Evolutionary conservation across 2,329 filamentous ascomycete genomes (phyloP), one percentile per base, ranked within the genome.

Genomic region (Ophiostoma quercus): DNA sequence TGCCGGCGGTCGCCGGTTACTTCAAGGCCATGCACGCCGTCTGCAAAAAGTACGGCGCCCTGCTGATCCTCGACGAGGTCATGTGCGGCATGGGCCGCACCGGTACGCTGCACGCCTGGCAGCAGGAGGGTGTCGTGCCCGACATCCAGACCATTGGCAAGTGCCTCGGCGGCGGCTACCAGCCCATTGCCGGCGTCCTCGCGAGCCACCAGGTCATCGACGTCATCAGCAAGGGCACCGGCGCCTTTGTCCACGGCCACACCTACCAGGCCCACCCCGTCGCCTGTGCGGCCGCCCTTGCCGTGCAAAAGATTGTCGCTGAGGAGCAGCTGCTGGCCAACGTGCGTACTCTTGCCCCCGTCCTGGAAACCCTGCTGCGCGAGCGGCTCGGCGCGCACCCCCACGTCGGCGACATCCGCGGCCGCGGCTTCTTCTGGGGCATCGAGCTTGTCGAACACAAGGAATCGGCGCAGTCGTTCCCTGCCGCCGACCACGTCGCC

Each of bases 71-170:
- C 0, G 85, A 87, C 69, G 84, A 87, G 76, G 84, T 92, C 71
- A 92, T 92, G 89, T 89, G 84, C 67, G 88, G 88, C 11, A 85
- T 86, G 78, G 88, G 88, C 2, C 83, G 88, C 2, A 84, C 82
- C 0, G 88, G 87, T 0, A 85, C 81, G 6, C 77, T 90, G 73
- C 84, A 91, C 77, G 85, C 87, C 0, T 90, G 85, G 84, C 82
- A 90, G 74, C 83, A 88, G 66, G 84, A 89, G 67, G 80, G 80
- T n/a, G 79, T 86, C 1, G 79, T 79, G 1, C 86, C 85, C 0
- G 88, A 91, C 76, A 83, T 91, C 22, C 84, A 88, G 75, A 85
- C 86, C 1, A 79, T 90, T 32, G 88, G 86, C 3, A 90, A 90
- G 75, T 85, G 84, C 0, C 81, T 90, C 0, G 87, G 84, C 3